Conservation (phyloP, 345 rosid species). For the Gynandropsis gynandra region DNA sequence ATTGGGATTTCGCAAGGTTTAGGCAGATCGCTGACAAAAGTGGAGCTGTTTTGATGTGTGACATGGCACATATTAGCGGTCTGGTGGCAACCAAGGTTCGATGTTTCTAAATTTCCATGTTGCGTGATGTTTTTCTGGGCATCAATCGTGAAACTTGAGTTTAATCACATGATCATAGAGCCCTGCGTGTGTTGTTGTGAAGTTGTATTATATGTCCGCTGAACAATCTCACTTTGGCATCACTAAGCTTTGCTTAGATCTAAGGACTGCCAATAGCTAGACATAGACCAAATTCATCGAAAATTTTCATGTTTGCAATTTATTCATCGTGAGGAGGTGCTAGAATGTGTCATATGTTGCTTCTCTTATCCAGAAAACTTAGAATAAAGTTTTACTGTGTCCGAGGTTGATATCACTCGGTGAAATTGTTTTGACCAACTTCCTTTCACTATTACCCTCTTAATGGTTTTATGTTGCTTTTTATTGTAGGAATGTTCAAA, state of each 20-base stretch:
- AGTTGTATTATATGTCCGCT: too few species aligned
- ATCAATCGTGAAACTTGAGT: conserved; percentile 6
- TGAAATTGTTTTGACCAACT: neutral
- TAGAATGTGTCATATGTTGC: neutral
- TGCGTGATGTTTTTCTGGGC: neutral
- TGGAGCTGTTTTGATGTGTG: conserved; percentile 64
- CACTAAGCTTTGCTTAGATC: too few species aligned
- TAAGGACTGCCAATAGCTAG: too few species aligned
- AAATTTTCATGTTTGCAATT: too few species aligned
- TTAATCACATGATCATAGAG: conserved; percentile 6
- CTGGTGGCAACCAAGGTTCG: conserved; percentile 86
- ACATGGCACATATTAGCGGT: conserved; percentile 83
- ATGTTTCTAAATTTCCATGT: neutral
- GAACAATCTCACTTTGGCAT: too few species aligned
- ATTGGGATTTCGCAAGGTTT: conserved; percentile 73
- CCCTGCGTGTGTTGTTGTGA: too few species aligned
- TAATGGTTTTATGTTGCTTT: conserved; percentile 20
- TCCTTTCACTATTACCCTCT: conserved; percentile 3
- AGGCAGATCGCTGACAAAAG: conserved; percentile 70
- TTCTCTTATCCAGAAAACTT: too few species aligned
- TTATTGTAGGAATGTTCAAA: conserved; percentile 51
- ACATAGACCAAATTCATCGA: too few species aligned
- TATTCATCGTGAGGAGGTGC: neutral
- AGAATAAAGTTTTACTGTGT: too few species aligned
- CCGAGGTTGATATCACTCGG: neutral